These are phyloP conservation scores for Calocybe gangraenosa DNA, from an alignment of 768 basidiomycete genomes.

Conservation along the genomic window DNA sequence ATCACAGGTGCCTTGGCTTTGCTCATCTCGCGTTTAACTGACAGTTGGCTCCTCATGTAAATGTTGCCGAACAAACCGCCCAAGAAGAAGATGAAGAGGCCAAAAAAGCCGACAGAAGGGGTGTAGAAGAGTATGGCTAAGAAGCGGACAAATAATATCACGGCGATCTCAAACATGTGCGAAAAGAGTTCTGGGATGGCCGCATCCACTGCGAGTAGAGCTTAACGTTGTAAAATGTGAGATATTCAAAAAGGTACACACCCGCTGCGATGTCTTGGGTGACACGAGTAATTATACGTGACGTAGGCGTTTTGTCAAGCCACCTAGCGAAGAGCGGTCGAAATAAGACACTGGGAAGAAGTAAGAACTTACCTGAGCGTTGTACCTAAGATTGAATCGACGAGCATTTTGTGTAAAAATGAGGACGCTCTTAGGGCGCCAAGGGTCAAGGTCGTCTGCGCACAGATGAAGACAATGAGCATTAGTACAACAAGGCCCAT, in stretches of 20 bases:
- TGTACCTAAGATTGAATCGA: constrained; percentile 50
- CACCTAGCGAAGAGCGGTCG: constrained; percentile 28
- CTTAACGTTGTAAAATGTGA: not conserved
- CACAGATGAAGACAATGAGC: constrained; percentile 24
- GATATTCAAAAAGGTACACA: constrained; percentile 5
- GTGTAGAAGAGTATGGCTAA: constrained; percentile 13
- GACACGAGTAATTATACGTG: constrained; percentile 59
- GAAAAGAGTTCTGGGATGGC: constrained; percentile 23
- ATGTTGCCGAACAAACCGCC: constrained; percentile 38
- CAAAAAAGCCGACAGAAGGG: constrained; percentile 8
- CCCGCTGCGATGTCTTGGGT: constrained; percentile 56
- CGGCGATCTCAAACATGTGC: constrained; percentile 9
- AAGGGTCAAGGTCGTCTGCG: constrained; percentile 32
- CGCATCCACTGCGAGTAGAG: constrained; percentile 44
- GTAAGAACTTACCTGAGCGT: constrained; percentile 44
- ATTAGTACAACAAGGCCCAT: constrained; percentile 25
- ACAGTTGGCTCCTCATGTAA: constrained; percentile 41
- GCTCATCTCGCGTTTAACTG: constrained; percentile 42
- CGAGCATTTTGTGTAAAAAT: constrained; percentile 43
- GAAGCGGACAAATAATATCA: constrained; percentile 12
- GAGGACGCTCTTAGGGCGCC: constrained; percentile 51
- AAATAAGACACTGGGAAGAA: not conserved
- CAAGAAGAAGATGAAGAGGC: constrained; percentile 18
- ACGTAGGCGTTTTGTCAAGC: constrained; percentile 39
- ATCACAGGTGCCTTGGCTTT: constrained; percentile 32